A percentile compares a stretch with the other conserved stretches of the same genome.
Evolutionary conservation across 2,329 filamentous ascomycete species (phyloP).

Genomic region (Colletotrichum sojae): DNA sequence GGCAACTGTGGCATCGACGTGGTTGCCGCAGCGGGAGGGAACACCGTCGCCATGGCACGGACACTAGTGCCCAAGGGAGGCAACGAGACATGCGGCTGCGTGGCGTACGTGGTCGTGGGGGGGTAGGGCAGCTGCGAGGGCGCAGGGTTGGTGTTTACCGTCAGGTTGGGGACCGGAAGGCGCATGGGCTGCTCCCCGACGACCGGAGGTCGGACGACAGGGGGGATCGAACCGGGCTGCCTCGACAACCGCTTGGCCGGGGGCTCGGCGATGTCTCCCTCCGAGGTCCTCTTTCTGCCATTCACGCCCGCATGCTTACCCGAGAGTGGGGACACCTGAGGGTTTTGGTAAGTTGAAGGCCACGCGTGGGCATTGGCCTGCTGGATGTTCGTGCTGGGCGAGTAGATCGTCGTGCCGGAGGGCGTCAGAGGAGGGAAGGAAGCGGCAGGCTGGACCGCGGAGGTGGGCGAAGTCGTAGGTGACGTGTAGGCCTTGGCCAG

Average conservation of each 20-base stretch:
- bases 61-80: slow-evolving; percentile 73
- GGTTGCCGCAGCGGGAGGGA: slow-evolving; percentile 60
- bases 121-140: slow-evolving; percentile 50
- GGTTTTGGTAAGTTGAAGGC: slow-evolving; percentile 55
- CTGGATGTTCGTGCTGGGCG: slow-evolving; percentile 53
- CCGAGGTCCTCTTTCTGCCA: slow-evolving; percentile 65
- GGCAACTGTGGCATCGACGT: slow-evolving; percentile 42
- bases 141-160: slow-evolving; percentile 67
- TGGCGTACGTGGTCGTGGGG: slow-evolving; percentile 56
- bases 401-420: slow-evolving; percentile 52
- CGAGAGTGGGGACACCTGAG: slow-evolving; percentile 63
- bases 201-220: slow-evolving; percentile 27
- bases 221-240: slow-evolving; percentile 44
- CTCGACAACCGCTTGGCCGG: slow-evolving; percentile 66
- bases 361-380: slow-evolving; percentile 53
- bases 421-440: slow-evolving; percentile 54
- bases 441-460: slow-evolving; percentile 47
- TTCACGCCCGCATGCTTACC: slow-evolving; percentile 57
- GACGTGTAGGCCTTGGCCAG: slow-evolving; percentile 58
- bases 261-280: slow-evolving; percentile 66
- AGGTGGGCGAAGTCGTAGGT: slow-evolving; percentile 66
- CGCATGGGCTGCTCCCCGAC: slow-evolving; percentile 57
- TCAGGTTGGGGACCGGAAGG: slow-evolving; percentile 80
- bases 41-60: slow-evolving; percentile 84
- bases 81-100: slow-evolving; percentile 67